Evolutionary conservation across 371 early-diverging fungal genomes (phyloP), one percentile per base, ranked within the genome.

Genomic region (Mucor racemosus): DNA sequence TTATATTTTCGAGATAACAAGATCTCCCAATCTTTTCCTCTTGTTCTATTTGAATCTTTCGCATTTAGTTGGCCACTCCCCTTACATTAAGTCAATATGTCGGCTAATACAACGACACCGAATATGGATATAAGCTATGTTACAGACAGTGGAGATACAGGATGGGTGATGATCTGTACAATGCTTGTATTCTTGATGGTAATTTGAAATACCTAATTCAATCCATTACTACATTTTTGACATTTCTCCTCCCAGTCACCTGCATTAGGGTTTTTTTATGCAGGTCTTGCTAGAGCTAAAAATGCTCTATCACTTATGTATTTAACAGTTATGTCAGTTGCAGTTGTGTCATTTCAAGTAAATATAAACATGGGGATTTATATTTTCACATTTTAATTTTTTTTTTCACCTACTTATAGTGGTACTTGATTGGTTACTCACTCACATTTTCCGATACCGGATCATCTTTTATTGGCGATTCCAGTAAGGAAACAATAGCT

Each of bases 401-500:
- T 40, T 40, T 57, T 53, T 56, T 54, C 26, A 17, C 34, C 14
- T 59, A 42, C 33, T 58, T 46, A 19, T 70, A 84, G 82, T 96
- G 96, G 96, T 89, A 92, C 58, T 63, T 93, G 19, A 93, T 90
- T 78, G 96, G 95, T 6, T 96, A 88, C 76, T 92, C 92, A 5
- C 77, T 95, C n/a, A 85, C 92, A 0, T 90, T 96, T 73, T 91
- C 91, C 1, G 74, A 86, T 59, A 86, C 91, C 7, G 87, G 91
- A 8, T 80, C 83, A 14, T 76, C 64, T 26, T 93, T 94, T 67
- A 92, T 94, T 58, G 96, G 96, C 38, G 87, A 94, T 79, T 76
- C 93, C 15, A 74, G 81, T 66, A 85, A 54, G 19, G 17, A 48
- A 46, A 34, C 26, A 11, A 31, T 40, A 57, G 57, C 39, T 34